A percentile compares a stretch with the other conserved stretches of the same genome.
Evolutionary conservation across 2,329 filamentous ascomycete species (phyloP).

Genomic region (Claviceps sp.): DNA sequence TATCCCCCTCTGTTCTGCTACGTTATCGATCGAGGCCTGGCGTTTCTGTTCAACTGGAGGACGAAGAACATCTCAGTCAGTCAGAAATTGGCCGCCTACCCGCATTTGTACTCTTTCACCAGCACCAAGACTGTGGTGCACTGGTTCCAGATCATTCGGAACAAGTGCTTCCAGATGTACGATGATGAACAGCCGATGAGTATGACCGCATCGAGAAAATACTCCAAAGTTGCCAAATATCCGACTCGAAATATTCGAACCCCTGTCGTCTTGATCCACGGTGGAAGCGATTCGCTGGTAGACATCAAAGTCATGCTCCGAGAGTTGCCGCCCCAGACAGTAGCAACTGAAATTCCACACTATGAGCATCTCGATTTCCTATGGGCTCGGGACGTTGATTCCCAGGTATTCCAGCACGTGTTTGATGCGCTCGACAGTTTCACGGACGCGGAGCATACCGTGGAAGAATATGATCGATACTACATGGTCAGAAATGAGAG

Average conservation of each 20-base stretch:
- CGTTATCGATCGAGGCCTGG: slow-evolving; percentile 68
- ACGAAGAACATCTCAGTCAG: slow-evolving; percentile 69
- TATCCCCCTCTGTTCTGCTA: slow-evolving; percentile 90
- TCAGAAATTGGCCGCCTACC: slow-evolving; percentile 91
- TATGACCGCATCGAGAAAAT: slow-evolving; percentile 59
- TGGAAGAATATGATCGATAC: slow-evolving; percentile 49
- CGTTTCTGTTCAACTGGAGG: slow-evolving; percentile 82
- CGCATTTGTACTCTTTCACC: slow-evolving; percentile 91
- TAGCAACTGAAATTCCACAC: slow-evolving; percentile 75
- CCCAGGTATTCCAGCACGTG: slow-evolving; percentile 79
- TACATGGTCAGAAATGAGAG: slow-evolving; percentile 36
- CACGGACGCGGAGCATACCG: slow-evolving; percentile 41
- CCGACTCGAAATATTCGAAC: slow-evolving; percentile 96
- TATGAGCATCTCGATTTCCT: slow-evolving; percentile 97
- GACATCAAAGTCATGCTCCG: slow-evolving; percentile 88
- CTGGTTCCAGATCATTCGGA: slow-evolving; percentile 99
- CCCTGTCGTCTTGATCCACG: slow-evolving; percentile 85
- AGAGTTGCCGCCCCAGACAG: slow-evolving; percentile 72
- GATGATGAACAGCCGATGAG: slow-evolving; percentile 79
- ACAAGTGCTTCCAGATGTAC: slow-evolving; percentile 94
- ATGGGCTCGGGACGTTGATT: slow-evolving; percentile 78
- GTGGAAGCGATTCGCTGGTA: slow-evolving; percentile 83
- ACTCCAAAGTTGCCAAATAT: slow-evolving; percentile 93
- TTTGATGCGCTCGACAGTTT: slow-evolving; percentile 76
- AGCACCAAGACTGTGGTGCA: slow-evolving; percentile 95